A percentile compares a stretch with the other conserved stretches of the same genome.
phyloP scores from a whole-genome alignment of 331 rosid genomes.

The Stylosanthes scabra region DNA sequence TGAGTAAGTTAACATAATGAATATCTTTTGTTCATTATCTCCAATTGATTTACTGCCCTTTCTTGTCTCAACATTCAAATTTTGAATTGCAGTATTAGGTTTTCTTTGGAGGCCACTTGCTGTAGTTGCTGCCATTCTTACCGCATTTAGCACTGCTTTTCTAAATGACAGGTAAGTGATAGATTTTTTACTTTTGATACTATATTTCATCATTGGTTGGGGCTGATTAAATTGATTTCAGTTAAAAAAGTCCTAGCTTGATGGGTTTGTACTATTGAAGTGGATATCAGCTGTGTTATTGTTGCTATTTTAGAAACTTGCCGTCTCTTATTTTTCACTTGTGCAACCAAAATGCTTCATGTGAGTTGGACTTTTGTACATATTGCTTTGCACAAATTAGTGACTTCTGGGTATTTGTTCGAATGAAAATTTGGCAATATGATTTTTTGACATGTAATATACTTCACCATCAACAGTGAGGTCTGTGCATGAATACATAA shows the following conservation, averaged over 20 bases:
- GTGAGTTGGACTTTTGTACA: neutral
- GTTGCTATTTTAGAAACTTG: neutral
- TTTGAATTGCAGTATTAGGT: slow-evolving; percentile 64
- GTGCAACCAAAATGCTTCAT: neutral
- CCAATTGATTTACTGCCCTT: neutral
- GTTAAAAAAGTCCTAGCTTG: neutral
- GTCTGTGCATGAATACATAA: slow-evolving; percentile 7
- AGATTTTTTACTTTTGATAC: neutral
- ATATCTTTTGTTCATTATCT: neutral
- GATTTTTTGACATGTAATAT: neutral
- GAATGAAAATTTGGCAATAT: neutral
- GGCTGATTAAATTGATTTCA: slow-evolving; percentile 16
- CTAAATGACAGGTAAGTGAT: slow-evolving; percentile 73
- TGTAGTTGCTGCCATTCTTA: slow-evolving; percentile 70
- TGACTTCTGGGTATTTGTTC: neutral
- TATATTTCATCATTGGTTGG: slow-evolving; percentile 5
- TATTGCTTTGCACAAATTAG: slow-evolving; percentile 16
- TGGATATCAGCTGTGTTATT: neutral
- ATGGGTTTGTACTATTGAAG: neutral
- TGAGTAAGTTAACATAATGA: slow-evolving; percentile 55
- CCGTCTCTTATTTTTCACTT: neutral
- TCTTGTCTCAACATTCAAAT: slow-evolving; percentile 10
- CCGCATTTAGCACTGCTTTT: slow-evolving; percentile 74
- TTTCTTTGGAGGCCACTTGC: slow-evolving; percentile 76
- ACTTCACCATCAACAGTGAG: neutral